Conservation (phyloP, 1,284 basidiomycete genomes). For the Melampsora larici-populina region DNA sequence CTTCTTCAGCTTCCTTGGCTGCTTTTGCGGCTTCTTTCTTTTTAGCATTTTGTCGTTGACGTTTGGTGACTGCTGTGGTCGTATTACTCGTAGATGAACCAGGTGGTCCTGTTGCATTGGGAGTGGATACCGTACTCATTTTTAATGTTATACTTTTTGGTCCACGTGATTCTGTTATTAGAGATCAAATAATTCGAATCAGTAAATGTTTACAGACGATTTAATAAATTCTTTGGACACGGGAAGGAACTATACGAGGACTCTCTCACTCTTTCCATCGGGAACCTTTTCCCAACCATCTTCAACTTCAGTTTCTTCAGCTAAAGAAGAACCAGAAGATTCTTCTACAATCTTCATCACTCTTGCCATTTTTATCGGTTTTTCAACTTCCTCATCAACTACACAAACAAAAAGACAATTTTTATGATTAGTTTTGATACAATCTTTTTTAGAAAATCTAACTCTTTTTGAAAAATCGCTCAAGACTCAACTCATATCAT, state of each 20-base stretch:
- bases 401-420: neutral
- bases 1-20: slow-evolving; percentile 26
- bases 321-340: slow-evolving; percentile 7
- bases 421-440: too few relatives aligned
- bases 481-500: slow-evolving; percentile 34
- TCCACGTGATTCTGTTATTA: neutral
- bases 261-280: slow-evolving; percentile 20
- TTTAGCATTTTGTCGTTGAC: slow-evolving; percentile 40
- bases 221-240: neutral
- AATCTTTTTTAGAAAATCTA: too few relatives aligned
- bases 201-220: neutral
- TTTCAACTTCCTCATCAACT: slow-evolving; percentile 34
- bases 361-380: slow-evolving; percentile 35
- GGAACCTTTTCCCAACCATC: slow-evolving; percentile 41
- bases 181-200: neutral
- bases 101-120: neutral
- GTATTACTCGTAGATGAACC: neutral
- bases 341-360: slow-evolving; percentile 36
- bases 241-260: neutral
- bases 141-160: neutral
- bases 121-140: neutral
- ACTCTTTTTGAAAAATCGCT: too few relatives aligned
- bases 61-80: slow-evolving; percentile 23
- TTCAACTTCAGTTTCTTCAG: slow-evolving; percentile 16
- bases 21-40: slow-evolving; percentile 41